A percentile compares a stretch with the other conserved stretches of the same genome.
phyloP scores from a whole-genome alignment of 345 rosid species.

The Euclidium syriacum region DNA sequence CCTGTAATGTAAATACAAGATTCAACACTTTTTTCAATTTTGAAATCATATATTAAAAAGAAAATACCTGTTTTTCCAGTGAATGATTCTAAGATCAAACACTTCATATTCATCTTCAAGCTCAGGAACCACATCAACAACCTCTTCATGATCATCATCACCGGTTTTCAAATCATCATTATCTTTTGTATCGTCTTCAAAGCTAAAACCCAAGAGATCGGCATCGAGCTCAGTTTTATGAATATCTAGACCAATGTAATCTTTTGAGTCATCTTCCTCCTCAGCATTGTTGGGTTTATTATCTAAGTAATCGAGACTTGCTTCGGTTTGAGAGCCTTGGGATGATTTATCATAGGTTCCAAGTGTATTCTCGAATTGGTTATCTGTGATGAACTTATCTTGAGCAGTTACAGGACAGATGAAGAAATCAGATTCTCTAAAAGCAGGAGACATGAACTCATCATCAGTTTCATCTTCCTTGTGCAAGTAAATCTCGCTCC shows the following conservation, averaged over 20 bases:
- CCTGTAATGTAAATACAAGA: too few species aligned
- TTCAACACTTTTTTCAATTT: too few species aligned
- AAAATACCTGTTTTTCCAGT: constrained; percentile 80
- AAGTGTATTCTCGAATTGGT: constrained; percentile 33
- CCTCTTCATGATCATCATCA: constrained; percentile 37
- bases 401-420: constrained; percentile 44
- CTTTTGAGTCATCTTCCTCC: constrained; percentile 15
- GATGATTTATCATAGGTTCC: constrained; percentile 34
- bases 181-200: constrained; percentile 17
- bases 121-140: constrained; percentile 39
- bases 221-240: constrained; percentile 21
- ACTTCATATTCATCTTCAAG: constrained; percentile 80
- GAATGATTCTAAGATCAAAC: constrained; percentile 76
- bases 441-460: constrained; percentile 63
- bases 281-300: constrained; percentile 41
- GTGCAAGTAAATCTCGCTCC: constrained; percentile 51
- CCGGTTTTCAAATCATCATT: constrained; percentile 29
- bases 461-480: constrained; percentile 39
- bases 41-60: background rate
- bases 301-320: constrained; percentile 42
- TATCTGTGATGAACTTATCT: constrained; percentile 67
- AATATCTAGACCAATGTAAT: constrained; percentile 32
- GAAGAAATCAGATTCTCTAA: constrained; percentile 50
- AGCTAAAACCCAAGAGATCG: constrained; percentile 15
- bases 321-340: constrained; percentile 40